phyloP scores from a whole-genome alignment of 2,329 filamentous ascomycete genomes.

The Ceratocystis papillata region DNA sequence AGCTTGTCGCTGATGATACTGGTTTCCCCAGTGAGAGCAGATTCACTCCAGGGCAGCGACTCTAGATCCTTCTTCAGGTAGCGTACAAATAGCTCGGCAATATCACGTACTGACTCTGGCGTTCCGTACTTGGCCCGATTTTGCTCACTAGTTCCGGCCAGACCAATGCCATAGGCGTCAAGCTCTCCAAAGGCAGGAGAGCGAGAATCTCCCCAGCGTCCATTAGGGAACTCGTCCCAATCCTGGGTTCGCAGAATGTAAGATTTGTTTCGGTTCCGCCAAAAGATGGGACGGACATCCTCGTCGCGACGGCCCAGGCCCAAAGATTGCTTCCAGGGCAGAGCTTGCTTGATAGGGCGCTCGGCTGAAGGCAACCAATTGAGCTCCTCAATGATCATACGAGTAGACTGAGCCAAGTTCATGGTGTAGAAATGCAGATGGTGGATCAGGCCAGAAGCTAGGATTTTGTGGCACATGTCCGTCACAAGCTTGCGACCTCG shows the following conservation, averaged over 20 bases:
- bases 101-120: conserved; percentile 65
- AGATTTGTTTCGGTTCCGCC: conserved; percentile 92
- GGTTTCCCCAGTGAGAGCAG: conserved; percentile 72
- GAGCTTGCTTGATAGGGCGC: conserved; percentile 71
- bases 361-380: conserved; percentile 66
- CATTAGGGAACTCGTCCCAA: conserved; percentile 99
- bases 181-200: conserved; percentile 94
- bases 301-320: conserved; percentile 79
- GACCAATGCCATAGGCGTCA: conserved; percentile 83
- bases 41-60: conserved; percentile 86
- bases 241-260: conserved; percentile 93
- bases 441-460: conserved; percentile 72
- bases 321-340: conserved; percentile 93
- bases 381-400: conserved; percentile 87
- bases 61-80: conserved; percentile 75
- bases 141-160: conserved; percentile 90
- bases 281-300: conserved; percentile 96
- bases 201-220: conserved; percentile 92
- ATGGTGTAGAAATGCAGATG: conserved; percentile 94
- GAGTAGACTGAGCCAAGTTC: conserved; percentile 90
- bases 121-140: conserved; percentile 93
- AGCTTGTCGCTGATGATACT: conserved; percentile 66
- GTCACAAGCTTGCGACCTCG: conserved; percentile 79
- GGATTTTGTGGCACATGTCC: conserved; percentile 77
- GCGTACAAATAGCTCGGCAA: conserved; percentile 71